Evolutionary conservation across 1,284 basidiomycete species (phyloP).

Genomic region (Paramarasmius palmivorus): DNA sequence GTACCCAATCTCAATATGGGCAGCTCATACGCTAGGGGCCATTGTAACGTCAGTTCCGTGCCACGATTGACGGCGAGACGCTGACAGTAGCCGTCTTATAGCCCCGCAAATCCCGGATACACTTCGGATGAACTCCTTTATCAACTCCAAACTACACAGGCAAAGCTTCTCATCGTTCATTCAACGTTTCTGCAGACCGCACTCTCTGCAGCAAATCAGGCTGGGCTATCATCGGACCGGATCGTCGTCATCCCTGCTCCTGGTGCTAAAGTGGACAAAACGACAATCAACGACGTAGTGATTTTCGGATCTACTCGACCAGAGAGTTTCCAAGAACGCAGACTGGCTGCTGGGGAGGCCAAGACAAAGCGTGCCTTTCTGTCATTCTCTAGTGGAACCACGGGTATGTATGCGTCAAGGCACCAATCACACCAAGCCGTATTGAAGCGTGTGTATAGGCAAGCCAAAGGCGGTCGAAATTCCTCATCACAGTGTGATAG

Average conservation of each 20-base stretch:
- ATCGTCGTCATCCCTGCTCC: conserved; percentile 54
- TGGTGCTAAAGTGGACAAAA: conserved; percentile 13
- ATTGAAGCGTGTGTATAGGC: conserved; percentile 33
- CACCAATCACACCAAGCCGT: background rate
- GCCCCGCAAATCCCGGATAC: conserved; percentile 70
- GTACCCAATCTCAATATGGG: conserved; percentile 76
- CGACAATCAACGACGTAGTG: conserved; percentile 56
- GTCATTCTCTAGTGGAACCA: conserved; percentile 82
- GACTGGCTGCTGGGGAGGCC: conserved; percentile 61
- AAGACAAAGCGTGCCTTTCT: conserved; percentile 72
- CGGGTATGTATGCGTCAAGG: conserved; percentile 34
- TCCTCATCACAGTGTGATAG: conserved; percentile 65
- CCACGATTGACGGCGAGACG: background rate
- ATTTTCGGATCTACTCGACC: conserved; percentile 47
- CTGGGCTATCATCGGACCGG: conserved; percentile 52
- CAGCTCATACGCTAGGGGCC: conserved; percentile 69
- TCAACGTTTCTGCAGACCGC: conserved; percentile 64
- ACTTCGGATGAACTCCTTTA: conserved; percentile 66
- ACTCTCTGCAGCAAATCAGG: conserved; percentile 47
- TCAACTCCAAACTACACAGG: conserved; percentile 56
- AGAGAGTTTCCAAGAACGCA: conserved; percentile 46
- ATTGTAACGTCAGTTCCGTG: conserved; percentile 58
- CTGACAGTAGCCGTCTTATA: conserved; percentile 19
- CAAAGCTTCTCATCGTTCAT: conserved; percentile 62
- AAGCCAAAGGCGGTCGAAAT: conserved; percentile 80